Evolutionary conservation across 169 alveolate genomes (phyloP), one percentile per base, ranked within the genome.

Genomic region (Cryptosporidium baileyi): DNA sequence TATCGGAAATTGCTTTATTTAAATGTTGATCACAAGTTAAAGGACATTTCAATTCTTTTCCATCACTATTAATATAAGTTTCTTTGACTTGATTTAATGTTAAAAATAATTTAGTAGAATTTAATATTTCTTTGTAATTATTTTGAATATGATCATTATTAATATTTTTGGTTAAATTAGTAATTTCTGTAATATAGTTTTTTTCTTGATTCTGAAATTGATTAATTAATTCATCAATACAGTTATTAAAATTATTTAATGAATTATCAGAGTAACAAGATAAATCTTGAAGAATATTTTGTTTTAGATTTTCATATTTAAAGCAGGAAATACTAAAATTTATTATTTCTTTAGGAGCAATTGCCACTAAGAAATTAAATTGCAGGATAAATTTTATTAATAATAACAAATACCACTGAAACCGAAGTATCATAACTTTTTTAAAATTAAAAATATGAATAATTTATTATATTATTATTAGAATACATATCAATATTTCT

Each of bases 81-180:
- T 15, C 15, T 30, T 3, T 3, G n/a, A 34, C 15, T 36, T 74
- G 22, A 9, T 34, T 57, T 13, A 74, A 40, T 30, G 32, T 26
- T 5, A 38, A 54, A 41, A n/a, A 22, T 17, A 54, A 24, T 17
- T 19, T 0, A 3, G 17, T 7, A 3, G 85, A 51, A 36, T 74
- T 43, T 13, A 74, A 40, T 22, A 74, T 43, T 8, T 74, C 85
- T 19, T 54, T 54, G 5, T n/a, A n/a, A n/a, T n/a, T n/a, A n/a
- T n/a, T n/a, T n/a, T n/a, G n/a, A n/a, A n/a, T n/a, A n/a, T n/a
- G n/a, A n/a, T n/a, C n/a, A n/a, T n/a, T n/a, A n/a, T n/a, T n/a
- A n/a, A n/a, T n/a, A n/a, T n/a, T n/a, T n/a, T n/a, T n/a, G n/a
- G n/a, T n/a, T n/a, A n/a, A n/a, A n/a, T n/a, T n/a, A n/a, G n/a